Conservation (phyloP, 1,139 yeast genomes). For the Kluyveromyces sp. region DNA sequence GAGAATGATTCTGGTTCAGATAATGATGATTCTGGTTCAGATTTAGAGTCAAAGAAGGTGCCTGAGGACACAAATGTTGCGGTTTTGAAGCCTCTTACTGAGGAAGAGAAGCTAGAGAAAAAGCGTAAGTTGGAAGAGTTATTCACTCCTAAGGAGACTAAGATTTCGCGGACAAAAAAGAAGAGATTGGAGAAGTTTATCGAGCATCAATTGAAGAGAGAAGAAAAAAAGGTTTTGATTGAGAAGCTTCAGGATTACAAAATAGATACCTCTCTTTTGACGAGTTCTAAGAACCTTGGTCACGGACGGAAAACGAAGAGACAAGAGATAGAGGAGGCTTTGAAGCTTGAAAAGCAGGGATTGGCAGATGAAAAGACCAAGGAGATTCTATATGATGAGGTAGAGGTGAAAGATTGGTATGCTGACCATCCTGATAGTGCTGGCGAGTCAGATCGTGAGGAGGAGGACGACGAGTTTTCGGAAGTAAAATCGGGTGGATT, state of each 20-base stretch:
- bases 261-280: constrained; percentile 61
- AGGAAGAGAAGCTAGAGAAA: constrained; percentile 50
- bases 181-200: constrained; percentile 72
- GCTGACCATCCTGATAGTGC: constrained; percentile 32
- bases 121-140: constrained; percentile 59
- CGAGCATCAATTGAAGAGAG: constrained; percentile 83
- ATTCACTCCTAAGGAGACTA: constrained; percentile 49
- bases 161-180: constrained; percentile 63
- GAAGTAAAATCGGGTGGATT: constrained; percentile 39
- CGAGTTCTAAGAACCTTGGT: constrained; percentile 71
- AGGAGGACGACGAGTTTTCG: constrained; percentile 25
- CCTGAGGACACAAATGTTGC: constrained; percentile 52
- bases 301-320: constrained; percentile 64
- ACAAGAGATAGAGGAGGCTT: constrained; percentile 68
- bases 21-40: background rate
- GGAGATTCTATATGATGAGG: constrained; percentile 62
- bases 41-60: background rate
- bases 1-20: constrained; percentile 3
- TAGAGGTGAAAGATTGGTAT: constrained; percentile 59
- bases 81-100: constrained; percentile 41
- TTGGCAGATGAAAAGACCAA: constrained; percentile 59
- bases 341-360: constrained; percentile 67
- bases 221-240: constrained; percentile 73
- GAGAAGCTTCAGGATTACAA: constrained; percentile 66
- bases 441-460: constrained; percentile 22